Percentiles rank a stretch among this genome's conserved stretches.
phyloP scores from a whole-genome alignment of 768 basidiomycete genomes.

The Russula earlei region DNA sequence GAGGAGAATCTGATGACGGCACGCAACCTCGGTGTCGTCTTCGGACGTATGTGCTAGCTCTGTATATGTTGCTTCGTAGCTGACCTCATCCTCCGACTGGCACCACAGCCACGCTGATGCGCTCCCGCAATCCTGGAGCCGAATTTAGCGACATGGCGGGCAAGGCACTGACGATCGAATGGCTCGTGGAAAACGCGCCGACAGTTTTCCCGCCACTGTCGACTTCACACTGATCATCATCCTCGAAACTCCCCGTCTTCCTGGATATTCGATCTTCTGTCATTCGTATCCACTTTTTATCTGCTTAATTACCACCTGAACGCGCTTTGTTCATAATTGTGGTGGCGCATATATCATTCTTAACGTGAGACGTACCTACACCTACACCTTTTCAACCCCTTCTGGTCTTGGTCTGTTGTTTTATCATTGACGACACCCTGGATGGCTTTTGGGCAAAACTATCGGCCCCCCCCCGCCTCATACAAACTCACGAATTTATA shows the following conservation, averaged over 20 bases:
- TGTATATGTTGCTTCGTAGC: background rate
- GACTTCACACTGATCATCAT: background rate
- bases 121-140: constrained; percentile 72
- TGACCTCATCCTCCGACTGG: constrained; percentile 12
- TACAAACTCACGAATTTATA: background rate
- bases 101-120: constrained; percentile 94
- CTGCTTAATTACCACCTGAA: background rate
- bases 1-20: constrained; percentile 88
- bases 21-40: constrained; percentile 92
- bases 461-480: background rate
- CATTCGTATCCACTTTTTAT: constrained; percentile 10
- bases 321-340: background rate
- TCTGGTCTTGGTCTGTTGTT: background rate
- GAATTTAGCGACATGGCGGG: constrained; percentile 99
- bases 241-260: background rate
- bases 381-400: background rate
- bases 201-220: constrained; percentile 32
- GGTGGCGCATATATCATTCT: constrained; percentile 5
- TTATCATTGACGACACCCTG: background rate
- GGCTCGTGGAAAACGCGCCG: constrained; percentile 86
- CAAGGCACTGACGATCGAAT: constrained; percentile 87
- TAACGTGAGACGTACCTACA: background rate
- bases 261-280: background rate
- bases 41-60: constrained; percentile 71
- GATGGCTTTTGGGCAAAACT: background rate